Evolutionary conservation across 1,284 basidiomycete species (phyloP), one percentile per base, ranked within the genome.

Genomic region (Vanrija humicola): DNA sequence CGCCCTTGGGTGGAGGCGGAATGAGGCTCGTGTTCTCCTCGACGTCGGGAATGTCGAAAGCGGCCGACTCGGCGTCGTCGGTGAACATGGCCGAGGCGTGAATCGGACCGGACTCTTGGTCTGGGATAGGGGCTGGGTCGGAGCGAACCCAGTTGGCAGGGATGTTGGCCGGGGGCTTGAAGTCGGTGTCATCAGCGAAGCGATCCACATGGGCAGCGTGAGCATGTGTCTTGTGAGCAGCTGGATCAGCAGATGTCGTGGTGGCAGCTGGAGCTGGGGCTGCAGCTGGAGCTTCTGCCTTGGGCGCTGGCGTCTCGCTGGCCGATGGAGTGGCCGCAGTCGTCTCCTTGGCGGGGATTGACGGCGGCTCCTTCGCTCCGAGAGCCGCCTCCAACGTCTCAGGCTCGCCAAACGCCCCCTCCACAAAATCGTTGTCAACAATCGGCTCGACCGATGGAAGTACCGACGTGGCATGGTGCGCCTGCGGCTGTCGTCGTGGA

Each of bases 341-440:
- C 3, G 34, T 5, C 12, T 12, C 34, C 34, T 34, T 34, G 34
- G 2, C 14, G 2, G 34, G 9, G 34, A 34, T 15, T 5, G 34
- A 2, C 14, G 12, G 10, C 14, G 2, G 6, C 1, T 34, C 34
- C 4, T 34, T 10, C 3, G 54, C 50, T 1, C 44, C 48, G n/a
- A 55, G 19, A 10, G 44, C 46, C 5, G 46, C 15, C 8, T 59
- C 58, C n/a, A 59, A 44, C 5, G 39, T 46, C 6, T 48, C 40
- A 7, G 48, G 40, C 42, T 48, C 54, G 34, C 56, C 54, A 28
- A 54, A 59, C 6, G 54, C 51, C 1, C 40, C 54, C 14, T 46
- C 50, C 34, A 55, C 57, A 9, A 55, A n/a, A 25, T 52, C 48
- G 46, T 48, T 38, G 21, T 51, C 42, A 14, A 43, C 46, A 25